phyloP scores from a whole-genome alignment of 257 asterid species.

The Solanum sitiens region DNA sequence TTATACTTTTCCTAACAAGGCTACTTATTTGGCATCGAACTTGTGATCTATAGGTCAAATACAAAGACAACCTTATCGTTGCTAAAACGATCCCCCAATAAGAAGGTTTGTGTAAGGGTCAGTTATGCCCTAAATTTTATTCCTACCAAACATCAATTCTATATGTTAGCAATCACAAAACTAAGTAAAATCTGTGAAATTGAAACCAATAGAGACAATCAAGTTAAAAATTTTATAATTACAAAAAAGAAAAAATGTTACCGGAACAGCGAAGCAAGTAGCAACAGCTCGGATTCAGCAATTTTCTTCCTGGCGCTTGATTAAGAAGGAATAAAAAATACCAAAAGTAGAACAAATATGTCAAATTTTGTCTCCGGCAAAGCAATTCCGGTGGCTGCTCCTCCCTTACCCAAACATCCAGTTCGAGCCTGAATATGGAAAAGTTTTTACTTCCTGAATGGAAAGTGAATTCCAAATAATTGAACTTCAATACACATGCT shows the following conservation, averaged over 20 bases:
- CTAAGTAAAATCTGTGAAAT: neutral
- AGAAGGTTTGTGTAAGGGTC: neutral
- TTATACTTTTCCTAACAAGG: neutral
- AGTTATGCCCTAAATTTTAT: neutral
- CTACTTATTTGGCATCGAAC: neutral
- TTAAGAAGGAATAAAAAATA: neutral
- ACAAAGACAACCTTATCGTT: neutral
- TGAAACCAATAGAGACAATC: neutral
- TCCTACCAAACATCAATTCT: neutral
- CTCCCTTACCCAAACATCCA: neutral
- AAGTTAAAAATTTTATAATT: no score
- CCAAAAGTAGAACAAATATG: neutral
- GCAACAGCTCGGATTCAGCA: neutral
- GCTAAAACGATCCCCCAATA: neutral
- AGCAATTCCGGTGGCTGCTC: neutral
- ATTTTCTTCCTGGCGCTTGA: neutral
- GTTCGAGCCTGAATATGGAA: neutral
- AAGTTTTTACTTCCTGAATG: no score
- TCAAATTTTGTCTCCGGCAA: neutral
- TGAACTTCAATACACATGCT: no score
- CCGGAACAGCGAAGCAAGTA: neutral
- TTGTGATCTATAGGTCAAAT: neutral
- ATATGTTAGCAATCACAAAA: neutral
- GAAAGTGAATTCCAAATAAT: no score
- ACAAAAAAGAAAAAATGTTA: no score